Evolutionary conservation across 768 basidiomycete genomes (phyloP).

Genomic region (Suillus plorans): DNA sequence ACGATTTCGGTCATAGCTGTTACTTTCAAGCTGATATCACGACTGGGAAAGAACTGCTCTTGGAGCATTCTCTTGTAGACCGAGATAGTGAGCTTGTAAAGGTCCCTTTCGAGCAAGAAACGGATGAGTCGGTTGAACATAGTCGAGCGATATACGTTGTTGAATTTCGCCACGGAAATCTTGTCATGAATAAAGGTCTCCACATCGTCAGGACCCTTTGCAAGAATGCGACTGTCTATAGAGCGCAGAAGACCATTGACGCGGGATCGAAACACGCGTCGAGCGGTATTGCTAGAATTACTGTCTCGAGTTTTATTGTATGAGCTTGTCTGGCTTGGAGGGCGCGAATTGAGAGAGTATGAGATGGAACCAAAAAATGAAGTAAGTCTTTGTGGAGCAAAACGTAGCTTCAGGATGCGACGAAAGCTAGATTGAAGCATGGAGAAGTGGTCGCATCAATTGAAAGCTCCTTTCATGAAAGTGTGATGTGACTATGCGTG

Average conservation of each 20-base stretch:
- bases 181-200: conserved; percentile 21
- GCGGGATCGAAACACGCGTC: conserved; percentile 12
- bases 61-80: conserved; percentile 44
- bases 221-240: conserved; percentile 28
- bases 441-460: background rate
- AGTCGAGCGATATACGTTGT: conserved; percentile 28
- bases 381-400: background rate
- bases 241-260: conserved; percentile 26
- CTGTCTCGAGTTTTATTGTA: background rate
- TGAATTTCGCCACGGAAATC: conserved; percentile 23
- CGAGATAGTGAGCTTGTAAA: conserved; percentile 37
- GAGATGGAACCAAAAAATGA: background rate
- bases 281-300: background rate
- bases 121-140: conserved; percentile 40
- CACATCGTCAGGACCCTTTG: conserved; percentile 19
- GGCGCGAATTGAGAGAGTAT: background rate
- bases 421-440: conserved; percentile 1
- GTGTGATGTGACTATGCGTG: no score
- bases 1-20: conserved; percentile 10
- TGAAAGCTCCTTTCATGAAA: no score
- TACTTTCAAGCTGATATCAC: conserved; percentile 36
- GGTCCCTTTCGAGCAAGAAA: conserved; percentile 39
- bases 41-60: conserved; percentile 38
- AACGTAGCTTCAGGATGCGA: background rate
- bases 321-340: background rate